These are phyloP conservation scores for Immersiella caudata DNA, from an alignment of 495 filamentous ascomycete species.

Conservation along the genomic window DNA sequence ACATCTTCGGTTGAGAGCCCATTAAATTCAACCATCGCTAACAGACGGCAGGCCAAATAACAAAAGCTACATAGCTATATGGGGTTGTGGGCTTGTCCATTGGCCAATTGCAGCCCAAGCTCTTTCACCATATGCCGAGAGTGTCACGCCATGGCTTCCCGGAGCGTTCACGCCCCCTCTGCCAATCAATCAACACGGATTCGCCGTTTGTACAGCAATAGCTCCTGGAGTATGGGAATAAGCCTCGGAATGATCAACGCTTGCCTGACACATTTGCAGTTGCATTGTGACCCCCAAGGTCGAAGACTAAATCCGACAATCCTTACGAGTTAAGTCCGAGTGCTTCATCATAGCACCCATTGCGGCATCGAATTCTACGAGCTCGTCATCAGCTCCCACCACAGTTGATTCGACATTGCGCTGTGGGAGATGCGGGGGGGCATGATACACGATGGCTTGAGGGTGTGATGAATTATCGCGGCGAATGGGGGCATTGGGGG, in stretches of 20 bases:
- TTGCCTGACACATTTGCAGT: not conserved
- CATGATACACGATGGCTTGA: not conserved
- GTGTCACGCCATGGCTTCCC: not conserved
- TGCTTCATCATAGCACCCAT: slow-evolving; percentile 6
- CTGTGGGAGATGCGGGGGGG: not conserved
- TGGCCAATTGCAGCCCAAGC: not conserved
- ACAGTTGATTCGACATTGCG: slow-evolving; percentile 16
- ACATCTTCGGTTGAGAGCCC: not conserved
- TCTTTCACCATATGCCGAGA: not conserved
- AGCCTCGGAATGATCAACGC: not conserved
- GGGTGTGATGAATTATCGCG: slow-evolving; percentile 3
- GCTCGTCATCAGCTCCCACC: slow-evolving; percentile 20
- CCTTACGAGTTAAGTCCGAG: not conserved
- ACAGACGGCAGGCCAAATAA: not conserved
- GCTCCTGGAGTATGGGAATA: not conserved
- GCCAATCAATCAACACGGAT: not conserved
- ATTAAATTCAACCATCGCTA: not conserved
- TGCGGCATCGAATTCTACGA: slow-evolving; percentile 10
- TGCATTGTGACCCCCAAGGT: not conserved
- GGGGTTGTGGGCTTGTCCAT: not conserved
- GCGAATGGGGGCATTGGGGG: not conserved
- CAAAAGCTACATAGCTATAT: not conserved
- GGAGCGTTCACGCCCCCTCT: not conserved
- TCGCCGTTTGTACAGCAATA: not conserved
- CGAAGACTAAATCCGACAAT: slow-evolving; percentile 8